Percentiles rank a stretch among this genome's conserved stretches.
phyloP scores from a whole-genome alignment of 2,329 filamentous ascomycete genomes.

The Septoria petroselini region DNA sequence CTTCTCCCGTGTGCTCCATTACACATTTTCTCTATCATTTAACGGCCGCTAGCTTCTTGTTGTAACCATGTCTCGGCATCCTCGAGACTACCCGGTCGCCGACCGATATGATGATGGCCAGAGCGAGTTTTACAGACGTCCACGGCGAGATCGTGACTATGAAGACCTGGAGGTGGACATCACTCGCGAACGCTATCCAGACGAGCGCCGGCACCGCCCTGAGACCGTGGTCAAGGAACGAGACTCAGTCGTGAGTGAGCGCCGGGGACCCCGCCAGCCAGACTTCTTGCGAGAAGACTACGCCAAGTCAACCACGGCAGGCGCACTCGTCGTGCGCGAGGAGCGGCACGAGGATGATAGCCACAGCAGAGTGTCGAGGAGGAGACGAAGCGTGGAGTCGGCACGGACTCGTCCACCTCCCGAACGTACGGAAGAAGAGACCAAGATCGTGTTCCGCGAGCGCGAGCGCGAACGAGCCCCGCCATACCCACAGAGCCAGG shows the following conservation, averaged over 20 bases:
- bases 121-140: conserved; percentile 40
- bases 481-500: conserved; percentile 32
- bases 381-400: conserved; percentile 31
- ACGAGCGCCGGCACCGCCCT: conserved; percentile 24
- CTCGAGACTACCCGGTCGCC: conserved; percentile 31
- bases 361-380: conserved; percentile 30
- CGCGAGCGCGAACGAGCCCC: conserved; percentile 29
- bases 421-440: conserved; percentile 42
- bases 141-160: conserved; percentile 45
- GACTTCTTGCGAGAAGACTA: conserved; percentile 53
- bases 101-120: conserved; percentile 51
- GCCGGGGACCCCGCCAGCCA: conserved; percentile 44
- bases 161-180: conserved; percentile 53
- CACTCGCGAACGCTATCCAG: conserved; percentile 31
- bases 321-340: conserved; percentile 48
- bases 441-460: conserved; percentile 41
- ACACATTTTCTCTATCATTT: background rate
- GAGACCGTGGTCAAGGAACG: conserved; percentile 35
- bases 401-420: conserved; percentile 32
- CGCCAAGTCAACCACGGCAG: conserved; percentile 42
- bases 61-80: conserved; percentile 33
- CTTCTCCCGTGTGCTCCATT: background rate
- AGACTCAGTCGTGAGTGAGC: conserved; percentile 35
- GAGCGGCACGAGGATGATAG: conserved; percentile 39
- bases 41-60: conserved; percentile 4